Percentiles rank a stretch among this genome's conserved stretches.
phyloP scores from a whole-genome alignment of 805 yeast genomes.

The Sugiyamaella mastotermitis region DNA sequence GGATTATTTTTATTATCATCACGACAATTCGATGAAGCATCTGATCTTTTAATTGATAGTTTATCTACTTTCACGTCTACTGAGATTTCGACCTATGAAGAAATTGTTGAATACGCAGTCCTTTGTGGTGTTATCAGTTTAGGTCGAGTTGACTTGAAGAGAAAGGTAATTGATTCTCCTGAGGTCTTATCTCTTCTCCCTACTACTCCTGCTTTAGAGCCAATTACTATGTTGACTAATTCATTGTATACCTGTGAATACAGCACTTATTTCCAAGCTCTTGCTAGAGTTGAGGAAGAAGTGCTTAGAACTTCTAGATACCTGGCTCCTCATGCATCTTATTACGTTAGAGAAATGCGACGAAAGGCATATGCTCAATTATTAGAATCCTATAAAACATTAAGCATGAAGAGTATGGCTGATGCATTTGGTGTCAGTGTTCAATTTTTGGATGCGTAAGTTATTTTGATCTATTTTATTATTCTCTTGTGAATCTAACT shows the following conservation, averaged over 20 bases:
- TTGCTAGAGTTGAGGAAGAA: constrained; percentile 71
- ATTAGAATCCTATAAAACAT: constrained; percentile 87
- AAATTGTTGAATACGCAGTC: constrained; percentile 82
- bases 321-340: constrained; percentile 71
- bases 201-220: constrained; percentile 63
- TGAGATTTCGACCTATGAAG: constrained; percentile 83
- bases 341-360: constrained; percentile 85
- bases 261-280: constrained; percentile 64
- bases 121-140: constrained; percentile 82
- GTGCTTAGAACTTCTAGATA: constrained; percentile 61
- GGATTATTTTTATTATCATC: constrained; percentile 82
- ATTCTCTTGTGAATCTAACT: not conserved
- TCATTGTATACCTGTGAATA: constrained; percentile 87
- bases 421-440: constrained; percentile 83
- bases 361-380: constrained; percentile 92
- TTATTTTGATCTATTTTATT: constrained; percentile 9
- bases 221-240: constrained; percentile 76
- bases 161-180: constrained; percentile 85
- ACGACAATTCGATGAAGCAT: constrained; percentile 80
- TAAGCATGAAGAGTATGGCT: constrained; percentile 90
- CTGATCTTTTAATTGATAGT: constrained; percentile 79
- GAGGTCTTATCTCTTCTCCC: constrained; percentile 80
- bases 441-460: constrained; percentile 82
- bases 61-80: constrained; percentile 93
- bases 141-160: constrained; percentile 77